Evolutionary conservation across 2,329 filamentous ascomycete species (phyloP), one percentile per base, ranked within the genome.

Genomic region (Monosporascus sp.): DNA sequence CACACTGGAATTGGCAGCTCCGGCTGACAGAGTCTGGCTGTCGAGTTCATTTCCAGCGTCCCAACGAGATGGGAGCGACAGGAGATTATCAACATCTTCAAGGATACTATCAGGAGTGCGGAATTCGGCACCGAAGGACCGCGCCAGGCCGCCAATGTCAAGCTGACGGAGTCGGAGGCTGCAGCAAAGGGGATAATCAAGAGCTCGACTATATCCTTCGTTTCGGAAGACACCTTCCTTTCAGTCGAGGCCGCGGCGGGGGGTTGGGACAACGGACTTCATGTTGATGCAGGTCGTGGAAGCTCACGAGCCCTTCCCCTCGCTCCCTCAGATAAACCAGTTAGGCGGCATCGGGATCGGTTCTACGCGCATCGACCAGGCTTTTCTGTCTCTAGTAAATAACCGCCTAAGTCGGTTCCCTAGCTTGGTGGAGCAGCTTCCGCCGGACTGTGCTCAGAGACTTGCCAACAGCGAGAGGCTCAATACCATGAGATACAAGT

Each of bases 41-140:
- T 83, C 2, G 73, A 77, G 40, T 84, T 82, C 58, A 66, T 82
- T 8, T 83, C 83, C 65, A 79, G 76, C 46, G 79, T 82, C 1
- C 81, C 81, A 0, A 83, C 80, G 1, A 83, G 80, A 0, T 84
- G 80, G 80, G 72, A 70, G 9, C 76, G 68, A 2, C 69, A 77
- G 53, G 71, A 72, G 7, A 75, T 76, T 2, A 75, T 82, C 49
- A 80, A 82, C 62, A 66, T 64, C 5, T 83, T 81, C 66, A 77
- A 77, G 53, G 60, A 61, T 1, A 73, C 79, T 31, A 75, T 82
- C 3, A 60, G 63, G 16, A 64, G 70, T 17, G 76, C 78, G 1
- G 79, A 80, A 0, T 84, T 81, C 55, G 79, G 77, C 1, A 52
- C 61, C 2, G 74, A 73, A 19, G 71, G 74, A 0, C 61, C 59